Base-by-base conservation (phyloP, 768 basidiomycete genomes). In the Antrodiella citrinella region DNA sequence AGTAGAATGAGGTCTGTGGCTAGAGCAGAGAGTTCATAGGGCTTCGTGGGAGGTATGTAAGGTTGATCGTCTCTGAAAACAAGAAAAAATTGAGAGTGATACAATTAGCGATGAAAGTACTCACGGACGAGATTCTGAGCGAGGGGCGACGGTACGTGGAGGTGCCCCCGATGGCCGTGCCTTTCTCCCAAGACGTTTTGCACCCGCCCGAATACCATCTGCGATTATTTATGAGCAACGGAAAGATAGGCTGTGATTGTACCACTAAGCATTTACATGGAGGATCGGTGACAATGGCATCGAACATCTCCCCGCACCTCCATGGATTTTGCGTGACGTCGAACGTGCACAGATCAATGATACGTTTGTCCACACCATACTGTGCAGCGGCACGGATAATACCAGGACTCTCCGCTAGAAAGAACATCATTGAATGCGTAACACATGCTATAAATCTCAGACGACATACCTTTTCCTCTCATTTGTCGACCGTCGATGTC, bases 401-500 rank as follows among this genome's bases (percentile, higher is more conserved):
- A 0, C 94, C 94, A 0, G 91, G 82, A 1, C 61, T 66, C 18
- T 69, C 60, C 5, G 59, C 72, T 75, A 40, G 26, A 45, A 3
- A 45, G 9, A 4, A 4, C 19, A n/a, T 51, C 13, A 49, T 52
- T 47, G n/a, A 44, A 25, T 26, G 22, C 10, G 24, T 53, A 4
- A 35, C 26, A 35, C 7, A 4, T 39, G 4, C 26, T 3, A 49
- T 2, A 2, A 21, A 12, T 12, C 11, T 10, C 43, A 30, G 3
- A 15, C 4, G 4, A 54, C 67, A 48, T 55, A 86, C 92, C 78
- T 76, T 91, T 95, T 15, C 96, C 96, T 52, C 92, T 74, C 86
- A 98, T 94, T 63, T 98, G 95, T 39, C 96, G 76, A 0, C 96
- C 96, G 60, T 98, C 95, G 45, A 99, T 97, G 64, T 98, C 96